phyloP scores from a whole-genome alignment of 106 monocot species.

The Platanthera guangdongensis region DNA sequence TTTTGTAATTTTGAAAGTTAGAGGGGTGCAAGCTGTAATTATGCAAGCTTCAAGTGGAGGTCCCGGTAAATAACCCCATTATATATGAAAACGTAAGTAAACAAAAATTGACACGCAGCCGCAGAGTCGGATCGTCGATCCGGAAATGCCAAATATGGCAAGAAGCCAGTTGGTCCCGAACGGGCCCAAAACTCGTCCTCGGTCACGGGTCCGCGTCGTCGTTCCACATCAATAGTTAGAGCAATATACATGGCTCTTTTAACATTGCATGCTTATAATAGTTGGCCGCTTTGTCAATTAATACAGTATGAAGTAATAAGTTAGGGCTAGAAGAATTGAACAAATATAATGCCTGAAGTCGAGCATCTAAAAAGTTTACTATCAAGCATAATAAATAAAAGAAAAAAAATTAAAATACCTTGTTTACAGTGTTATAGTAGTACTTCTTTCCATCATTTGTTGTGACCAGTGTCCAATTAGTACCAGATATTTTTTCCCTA shows the following conservation, averaged over 20 bases:
- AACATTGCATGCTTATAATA: neutral
- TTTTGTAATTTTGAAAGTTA: no score
- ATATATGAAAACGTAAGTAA: no score
- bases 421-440: conserved; percentile 79
- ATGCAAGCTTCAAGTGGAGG: no score
- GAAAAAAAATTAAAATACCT: conserved; percentile 36
- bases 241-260: neutral
- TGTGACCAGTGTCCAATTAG: conserved; percentile 76
- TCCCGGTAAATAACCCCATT: no score
- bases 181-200: no score
- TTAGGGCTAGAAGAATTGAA: neutral
- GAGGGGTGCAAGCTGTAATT: no score
- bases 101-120: no score
- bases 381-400: neutral
- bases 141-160: no score
- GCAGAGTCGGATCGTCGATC: no score
- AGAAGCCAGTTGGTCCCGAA: no score
- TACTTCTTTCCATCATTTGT: conserved; percentile 98
- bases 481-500: conserved; percentile 87
- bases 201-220: no score
- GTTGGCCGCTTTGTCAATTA: neutral
- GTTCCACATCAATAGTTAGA: neutral
- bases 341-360: neutral
- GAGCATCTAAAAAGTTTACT: neutral
- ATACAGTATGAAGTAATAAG: neutral